Conservation (phyloP, 106 monocot species). For the Xerophyta viscosa region DNA sequence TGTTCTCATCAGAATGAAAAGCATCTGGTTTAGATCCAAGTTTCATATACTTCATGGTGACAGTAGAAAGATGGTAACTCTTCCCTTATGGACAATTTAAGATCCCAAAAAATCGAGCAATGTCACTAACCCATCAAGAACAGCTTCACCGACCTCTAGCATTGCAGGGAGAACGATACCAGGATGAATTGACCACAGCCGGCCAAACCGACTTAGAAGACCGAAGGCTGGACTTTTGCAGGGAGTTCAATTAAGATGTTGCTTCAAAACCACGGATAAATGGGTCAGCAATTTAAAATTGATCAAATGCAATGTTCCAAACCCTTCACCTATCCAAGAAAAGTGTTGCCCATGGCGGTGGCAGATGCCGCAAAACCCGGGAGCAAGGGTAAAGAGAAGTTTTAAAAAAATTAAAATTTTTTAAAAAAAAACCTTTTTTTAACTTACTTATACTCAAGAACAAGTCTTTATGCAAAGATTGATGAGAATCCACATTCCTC, state of each 20-base stretch:
- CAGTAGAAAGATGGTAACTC: not conserved
- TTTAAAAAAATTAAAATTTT: constrained; percentile 3
- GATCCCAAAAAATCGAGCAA: not conserved
- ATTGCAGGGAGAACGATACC: not conserved
- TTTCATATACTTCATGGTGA: constrained; percentile 93
- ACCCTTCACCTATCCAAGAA: constrained; percentile 4
- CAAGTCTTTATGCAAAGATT: not conserved
- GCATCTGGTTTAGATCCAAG: constrained; percentile 88
- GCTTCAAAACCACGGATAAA: not conserved
- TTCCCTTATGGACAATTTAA: not conserved
- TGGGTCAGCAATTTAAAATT: not conserved
- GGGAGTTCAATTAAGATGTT: not conserved
- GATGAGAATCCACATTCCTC: constrained; percentile 11
- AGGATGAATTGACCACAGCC: not conserved
- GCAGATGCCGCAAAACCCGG: constrained; percentile 28
- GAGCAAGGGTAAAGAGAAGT: constrained; percentile 8
- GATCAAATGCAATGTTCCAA: not conserved
- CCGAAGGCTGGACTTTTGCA: not conserved
- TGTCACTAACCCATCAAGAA: constrained; percentile 7
- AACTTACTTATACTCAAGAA: not conserved
- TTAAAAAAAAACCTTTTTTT: constrained; percentile 24
- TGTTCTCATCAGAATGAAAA: constrained; percentile 67
- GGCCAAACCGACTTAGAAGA: not conserved
- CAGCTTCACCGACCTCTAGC: constrained; percentile 6
- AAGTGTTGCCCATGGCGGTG: constrained; percentile 12